Conservation (phyloP, 176 grass and related monocot species). For the Oryza glumipatula region DNA sequence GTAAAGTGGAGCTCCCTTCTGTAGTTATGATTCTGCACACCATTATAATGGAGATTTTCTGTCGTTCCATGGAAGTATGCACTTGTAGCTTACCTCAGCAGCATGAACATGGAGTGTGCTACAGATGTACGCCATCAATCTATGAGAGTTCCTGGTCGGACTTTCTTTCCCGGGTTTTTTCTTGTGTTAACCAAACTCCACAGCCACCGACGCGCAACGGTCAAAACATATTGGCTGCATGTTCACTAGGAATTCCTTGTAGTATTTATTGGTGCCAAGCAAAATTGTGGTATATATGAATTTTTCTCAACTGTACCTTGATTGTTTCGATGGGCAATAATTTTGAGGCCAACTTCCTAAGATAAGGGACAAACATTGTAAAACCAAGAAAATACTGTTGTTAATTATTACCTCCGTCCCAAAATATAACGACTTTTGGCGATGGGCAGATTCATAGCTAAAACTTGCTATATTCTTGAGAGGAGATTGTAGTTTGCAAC, state of each 20-base stretch:
- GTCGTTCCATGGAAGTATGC: neutral
- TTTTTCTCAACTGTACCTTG: neutral
- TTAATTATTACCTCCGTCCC: neutral
- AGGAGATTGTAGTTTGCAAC: neutral
- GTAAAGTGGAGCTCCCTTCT: neutral
- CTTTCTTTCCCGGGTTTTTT: neutral
- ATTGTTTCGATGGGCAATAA: neutral
- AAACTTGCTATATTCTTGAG: too few relatives aligned
- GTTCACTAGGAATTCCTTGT: neutral
- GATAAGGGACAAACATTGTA: neutral
- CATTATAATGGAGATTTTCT: neutral
- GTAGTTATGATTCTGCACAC: neutral
- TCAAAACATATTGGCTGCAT: neutral
- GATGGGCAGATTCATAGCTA: too few relatives aligned
- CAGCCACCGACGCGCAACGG: neutral
- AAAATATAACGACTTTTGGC: too few relatives aligned
- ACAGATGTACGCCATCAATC: neutral
- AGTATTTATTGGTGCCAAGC: neutral
- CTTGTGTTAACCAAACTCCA: neutral
- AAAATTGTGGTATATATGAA: neutral
- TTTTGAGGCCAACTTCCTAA: neutral
- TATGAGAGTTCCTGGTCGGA: neutral
- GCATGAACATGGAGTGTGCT: neutral
- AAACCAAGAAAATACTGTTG: neutral
- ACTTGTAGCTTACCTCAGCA: neutral